Percentiles rank a stretch among this genome's conserved stretches.
These are phyloP conservation scores for Pilaira anomala DNA, from an alignment of 192 early-diverging fungal genomes.

Conservation along the genomic window DNA sequence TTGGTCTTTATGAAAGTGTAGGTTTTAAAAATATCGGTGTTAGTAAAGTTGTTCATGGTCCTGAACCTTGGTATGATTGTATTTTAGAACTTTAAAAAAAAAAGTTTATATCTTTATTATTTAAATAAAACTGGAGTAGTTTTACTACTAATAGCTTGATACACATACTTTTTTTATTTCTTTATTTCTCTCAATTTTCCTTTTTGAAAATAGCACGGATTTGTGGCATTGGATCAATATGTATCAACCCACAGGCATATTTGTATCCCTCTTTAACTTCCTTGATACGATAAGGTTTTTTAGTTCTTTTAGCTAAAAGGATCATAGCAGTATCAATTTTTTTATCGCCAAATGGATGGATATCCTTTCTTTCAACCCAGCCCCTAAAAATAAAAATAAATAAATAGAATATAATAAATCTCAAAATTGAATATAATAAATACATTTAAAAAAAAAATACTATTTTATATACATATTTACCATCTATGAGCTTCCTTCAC, in stretches of 20 bases:
- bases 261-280: conserved; percentile 30
- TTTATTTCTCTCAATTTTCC: neutral
- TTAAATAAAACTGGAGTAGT: no score
- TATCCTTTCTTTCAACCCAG: conserved; percentile 20
- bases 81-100: conserved; percentile 26
- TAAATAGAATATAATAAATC: no score
- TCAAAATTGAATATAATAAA: neutral
- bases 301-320: conserved; percentile 18
- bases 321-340: conserved; percentile 22
- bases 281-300: conserved; percentile 14
- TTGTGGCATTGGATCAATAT: conserved; percentile 2
- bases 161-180: no score
- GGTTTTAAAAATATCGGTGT: conserved; percentile 56
- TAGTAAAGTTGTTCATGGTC: conserved; percentile 63
- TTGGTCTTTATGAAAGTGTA: conserved; percentile 58
- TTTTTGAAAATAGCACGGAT: neutral
- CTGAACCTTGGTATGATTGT: conserved; percentile 46
- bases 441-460: neutral
- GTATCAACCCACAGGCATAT: conserved; percentile 15
- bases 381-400: conserved; percentile 6
- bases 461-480: neutral
- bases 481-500: conserved; percentile 2
- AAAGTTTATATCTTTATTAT: no score
- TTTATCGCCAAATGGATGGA: conserved; percentile 18
- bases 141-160: no score